These are phyloP conservation scores for Oryza nivara DNA, from an alignment of 176 grass and related monocot genomes.

Conservation along the genomic window DNA sequence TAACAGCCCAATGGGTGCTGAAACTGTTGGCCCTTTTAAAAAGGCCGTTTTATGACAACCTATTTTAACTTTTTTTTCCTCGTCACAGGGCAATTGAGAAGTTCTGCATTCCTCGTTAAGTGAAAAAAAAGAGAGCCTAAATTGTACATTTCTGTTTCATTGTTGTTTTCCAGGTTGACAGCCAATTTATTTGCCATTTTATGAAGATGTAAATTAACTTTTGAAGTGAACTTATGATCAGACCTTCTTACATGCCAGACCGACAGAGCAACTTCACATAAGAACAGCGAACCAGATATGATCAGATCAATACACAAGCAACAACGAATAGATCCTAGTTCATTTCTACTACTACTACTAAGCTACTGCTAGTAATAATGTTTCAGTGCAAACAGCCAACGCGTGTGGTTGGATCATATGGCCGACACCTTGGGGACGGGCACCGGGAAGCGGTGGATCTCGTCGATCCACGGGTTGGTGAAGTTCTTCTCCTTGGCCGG, in stretches of 20 bases:
- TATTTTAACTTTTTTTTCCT: too few species aligned
- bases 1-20: too few species aligned
- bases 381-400: not conserved
- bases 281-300: not conserved
- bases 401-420: not conserved
- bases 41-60: too few species aligned
- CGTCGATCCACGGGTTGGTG: constrained; percentile 49
- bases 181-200: too few species aligned
- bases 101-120: too few species aligned
- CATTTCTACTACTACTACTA: not conserved
- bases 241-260: too few species aligned
- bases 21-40: too few species aligned
- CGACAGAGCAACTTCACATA: too few species aligned
- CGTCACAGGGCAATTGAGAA: too few species aligned
- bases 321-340: not conserved
- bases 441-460: constrained; percentile 51
- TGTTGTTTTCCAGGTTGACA: too few species aligned
- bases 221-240: not conserved
- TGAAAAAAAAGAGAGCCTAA: too few species aligned
- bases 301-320: not conserved
- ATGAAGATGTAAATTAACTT: not conserved
- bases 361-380: not conserved
- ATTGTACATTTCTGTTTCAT: too few species aligned
- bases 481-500: constrained; percentile 38
- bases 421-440: constrained; percentile 46